Evolutionary conservation across 2,329 filamentous ascomycete species (phyloP), one percentile per base, ranked within the genome.

Genomic region (Aspergillus unguis): DNA sequence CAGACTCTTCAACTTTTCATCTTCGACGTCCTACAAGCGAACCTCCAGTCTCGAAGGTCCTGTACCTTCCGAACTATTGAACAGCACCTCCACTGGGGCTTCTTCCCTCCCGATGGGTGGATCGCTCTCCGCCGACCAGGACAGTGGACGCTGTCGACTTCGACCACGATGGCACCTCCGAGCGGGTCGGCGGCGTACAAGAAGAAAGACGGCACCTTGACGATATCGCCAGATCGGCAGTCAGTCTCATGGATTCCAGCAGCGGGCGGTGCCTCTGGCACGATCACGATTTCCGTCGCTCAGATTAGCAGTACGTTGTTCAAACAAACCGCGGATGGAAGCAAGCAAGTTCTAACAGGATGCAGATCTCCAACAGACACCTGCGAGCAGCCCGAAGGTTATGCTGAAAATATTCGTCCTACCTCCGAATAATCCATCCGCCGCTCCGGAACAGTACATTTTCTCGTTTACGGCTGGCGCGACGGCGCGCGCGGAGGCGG

Each of bases 381-480:
- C 94, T 9, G 90, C 90, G 55, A 85, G 80, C n/a, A 85, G 84
- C 33, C 78, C 90, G 17, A 96, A 96, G 78, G 91, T 95, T 48
- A 96, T 96, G 80, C 81, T 97, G 54, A 96, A 94, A 71, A 86
- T 99, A 50, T 89, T 96, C 62, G 87, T 87, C 57, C 87, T 91
- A 68, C 73, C 82, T 38, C 73, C 83, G 25, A 64, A 68, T 33
- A 54, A 65, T 11, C 62, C 67, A 3, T 62, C 63, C 8, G 63
- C 55, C 5, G 58, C 65, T 3, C 76, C 88, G 17, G 81, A 85
- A 42, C 83, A 85, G 50, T 90, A 95, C 68, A 83, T 92, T 44
- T 96, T 99, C 71, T 86, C 88, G 58, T 97, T 99, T 74, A 95
- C 90, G 53, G 90, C 90, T 2, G 72, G 82, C 9, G 75, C 81